These are phyloP conservation scores for Strobilomyces dryophilus DNA, from an alignment of 768 basidiomycete species.

Conservation along the genomic window DNA sequence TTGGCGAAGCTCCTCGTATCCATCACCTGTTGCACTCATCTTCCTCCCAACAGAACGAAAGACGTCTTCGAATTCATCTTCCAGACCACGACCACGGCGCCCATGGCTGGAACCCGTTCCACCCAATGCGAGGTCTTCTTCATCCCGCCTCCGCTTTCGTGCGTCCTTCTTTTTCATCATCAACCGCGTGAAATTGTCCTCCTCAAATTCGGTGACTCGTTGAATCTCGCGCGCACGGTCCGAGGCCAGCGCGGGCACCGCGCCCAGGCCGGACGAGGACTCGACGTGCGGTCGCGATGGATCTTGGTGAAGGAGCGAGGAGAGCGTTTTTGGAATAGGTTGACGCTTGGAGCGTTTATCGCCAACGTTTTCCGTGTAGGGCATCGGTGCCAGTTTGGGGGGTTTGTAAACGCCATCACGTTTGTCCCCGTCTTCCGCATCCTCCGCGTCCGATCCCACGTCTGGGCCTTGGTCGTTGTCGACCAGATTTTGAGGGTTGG, in stretches of 20 bases:
- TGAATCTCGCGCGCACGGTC: slow-evolving; percentile 76
- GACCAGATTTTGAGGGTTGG: slow-evolving; percentile 77
- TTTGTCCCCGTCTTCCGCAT: slow-evolving; percentile 13
- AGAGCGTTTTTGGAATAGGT: slow-evolving; percentile 64
- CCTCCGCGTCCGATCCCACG: slow-evolving; percentile 30
- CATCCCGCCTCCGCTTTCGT: slow-evolving; percentile 67
- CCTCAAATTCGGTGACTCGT: slow-evolving; percentile 80
- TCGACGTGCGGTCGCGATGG: slow-evolving; percentile 65
- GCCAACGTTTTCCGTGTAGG: slow-evolving; percentile 61
- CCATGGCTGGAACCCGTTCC: slow-evolving; percentile 55
- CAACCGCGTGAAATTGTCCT: slow-evolving; percentile 63
- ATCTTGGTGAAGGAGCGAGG: slow-evolving; percentile 46
- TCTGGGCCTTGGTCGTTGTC: slow-evolving; percentile 34
- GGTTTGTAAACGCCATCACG: slow-evolving; percentile 70
- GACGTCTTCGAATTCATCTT: slow-evolving; percentile 83
- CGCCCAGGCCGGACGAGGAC: slow-evolving; percentile 68
- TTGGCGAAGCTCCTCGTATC: slow-evolving; percentile 76
- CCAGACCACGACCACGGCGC: slow-evolving; percentile 65
- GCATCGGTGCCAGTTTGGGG: slow-evolving; percentile 85
- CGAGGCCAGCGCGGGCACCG: slow-evolving; percentile 49
- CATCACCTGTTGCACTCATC: slow-evolving; percentile 51
- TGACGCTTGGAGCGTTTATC: slow-evolving; percentile 44
- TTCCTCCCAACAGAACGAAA: slow-evolving; percentile 54
- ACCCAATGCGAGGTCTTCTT: slow-evolving; percentile 85
- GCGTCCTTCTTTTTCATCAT: slow-evolving; percentile 88